phyloP scores from a whole-genome alignment of 73 alveolate genomes.

The Paramecium bursaria region DNA sequence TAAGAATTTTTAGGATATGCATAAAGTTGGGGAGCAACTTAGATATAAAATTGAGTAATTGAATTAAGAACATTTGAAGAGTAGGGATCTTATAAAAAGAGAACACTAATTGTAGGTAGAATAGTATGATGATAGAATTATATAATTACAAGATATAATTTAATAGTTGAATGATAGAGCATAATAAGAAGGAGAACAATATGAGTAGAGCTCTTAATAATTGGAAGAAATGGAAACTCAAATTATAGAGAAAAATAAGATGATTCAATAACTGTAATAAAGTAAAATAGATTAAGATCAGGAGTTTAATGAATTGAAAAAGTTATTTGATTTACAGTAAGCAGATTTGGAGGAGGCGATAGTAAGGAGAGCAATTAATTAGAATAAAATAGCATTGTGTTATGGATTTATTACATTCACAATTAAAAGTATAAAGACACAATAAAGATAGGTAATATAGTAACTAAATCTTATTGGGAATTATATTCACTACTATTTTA shows the following conservation, averaged over 20 bases:
- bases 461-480: neutral
- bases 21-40: slow-evolving; percentile 41
- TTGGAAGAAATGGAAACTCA: neutral
- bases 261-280: neutral
- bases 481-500: slow-evolving; percentile 30
- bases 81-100: slow-evolving; percentile 10
- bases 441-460: neutral
- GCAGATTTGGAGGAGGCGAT: slow-evolving; percentile 14
- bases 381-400: slow-evolving; percentile 47
- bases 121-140: slow-evolving; percentile 41
- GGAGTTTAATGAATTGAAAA: slow-evolving; percentile 28
- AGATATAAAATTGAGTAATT: slow-evolving; percentile 56
- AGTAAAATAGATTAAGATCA: slow-evolving; percentile 8
- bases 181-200: slow-evolving; percentile 17
- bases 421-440: neutral
- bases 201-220: neutral
- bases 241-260: neutral
- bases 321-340: neutral
- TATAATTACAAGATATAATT: slow-evolving; percentile 13
- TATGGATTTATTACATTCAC: neutral
- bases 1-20: slow-evolving; percentile 36
- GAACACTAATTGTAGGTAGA: slow-evolving; percentile 32
- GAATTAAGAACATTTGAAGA: slow-evolving; percentile 36
- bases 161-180: slow-evolving; percentile 5
- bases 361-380: slow-evolving; percentile 39